phyloP scores from a whole-genome alignment of 2,329 filamentous ascomycete species.

The Rhinocladiella similis region DNA sequence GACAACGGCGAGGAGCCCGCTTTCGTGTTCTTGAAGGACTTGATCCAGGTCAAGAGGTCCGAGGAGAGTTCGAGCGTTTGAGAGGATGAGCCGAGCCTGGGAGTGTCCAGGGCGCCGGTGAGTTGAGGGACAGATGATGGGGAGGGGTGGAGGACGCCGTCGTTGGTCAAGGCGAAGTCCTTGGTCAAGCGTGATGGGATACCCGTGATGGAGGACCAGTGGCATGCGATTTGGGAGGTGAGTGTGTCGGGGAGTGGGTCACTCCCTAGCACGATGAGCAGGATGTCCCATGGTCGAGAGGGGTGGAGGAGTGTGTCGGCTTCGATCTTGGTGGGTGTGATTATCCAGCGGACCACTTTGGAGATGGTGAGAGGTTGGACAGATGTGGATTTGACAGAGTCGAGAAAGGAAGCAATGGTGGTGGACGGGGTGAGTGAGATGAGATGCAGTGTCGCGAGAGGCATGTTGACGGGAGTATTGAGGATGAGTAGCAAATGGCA shows the following conservation, averaged over 20 bases:
- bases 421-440: slow-evolving; percentile 32
- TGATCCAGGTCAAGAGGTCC: slow-evolving; percentile 54
- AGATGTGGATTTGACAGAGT: slow-evolving; percentile 30
- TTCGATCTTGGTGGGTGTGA: slow-evolving; percentile 37
- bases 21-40: slow-evolving; percentile 32
- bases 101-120: slow-evolving; percentile 36
- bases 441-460: slow-evolving; percentile 38
- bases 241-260: slow-evolving; percentile 27
- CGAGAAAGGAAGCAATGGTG: slow-evolving; percentile 32
- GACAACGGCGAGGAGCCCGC: slow-evolving; percentile 50
- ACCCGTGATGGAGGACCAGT: slow-evolving; percentile 37
- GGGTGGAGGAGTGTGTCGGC: slow-evolving; percentile 30
- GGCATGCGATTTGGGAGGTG: slow-evolving; percentile 20
- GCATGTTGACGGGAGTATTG: slow-evolving; percentile 30
- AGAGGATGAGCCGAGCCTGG: slow-evolving; percentile 34
- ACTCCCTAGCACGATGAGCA: slow-evolving; percentile 36
- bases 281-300: slow-evolving; percentile 36
- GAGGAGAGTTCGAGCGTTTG: slow-evolving; percentile 58
- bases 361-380: slow-evolving; percentile 37
- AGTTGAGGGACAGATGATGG: slow-evolving; percentile 33
- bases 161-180: slow-evolving; percentile 24
- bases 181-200: slow-evolving; percentile 39
- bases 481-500: not conserved
- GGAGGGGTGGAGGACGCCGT: slow-evolving; percentile 17
- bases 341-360: slow-evolving; percentile 38